Evolutionary conservation across 345 rosid species (phyloP), one percentile per base, ranked within the genome.

Genomic region (Salix koriyanagi): DNA sequence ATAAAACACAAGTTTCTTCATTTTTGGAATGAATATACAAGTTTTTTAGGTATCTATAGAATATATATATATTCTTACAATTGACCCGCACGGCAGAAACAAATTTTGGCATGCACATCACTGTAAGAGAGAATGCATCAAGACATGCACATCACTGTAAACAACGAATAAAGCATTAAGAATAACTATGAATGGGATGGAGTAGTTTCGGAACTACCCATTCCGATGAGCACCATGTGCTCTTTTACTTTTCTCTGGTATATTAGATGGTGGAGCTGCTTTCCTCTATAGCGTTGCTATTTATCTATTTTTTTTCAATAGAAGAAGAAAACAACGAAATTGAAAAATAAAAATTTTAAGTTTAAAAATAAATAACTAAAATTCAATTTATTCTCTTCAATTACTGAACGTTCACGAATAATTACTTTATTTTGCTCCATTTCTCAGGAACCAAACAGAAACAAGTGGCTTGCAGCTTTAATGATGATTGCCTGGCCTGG

Each of bases 241-340:
- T 92, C 89, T 82, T 80, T 87, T 68, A 87, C 87, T 75, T 91
- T 94, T 79, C 97, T 89, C 91, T 89, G 84, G 88, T 96, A 96
- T 10, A 94, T 85, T 7, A 92, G 87, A 82, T 96, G 98, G 79
- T 96, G 90, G 7, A 96, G 89, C 72, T 96, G 97, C 84, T 96
- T 96, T 48, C 99, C 99, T 86, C 97, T 91, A 66, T 89, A 96
- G 3, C 90, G 84, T 93, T 91, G 87, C 97, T 96, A 80, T 6
- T 56, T 56, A 56, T 56, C 3, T 56, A 2, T 21, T n/a, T 56
- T 11, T 41, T 41, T 41, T 34, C 26, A 56, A n/a, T 56, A n/a
- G 62, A 56, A 56, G 14, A 56, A 56, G 28, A 37, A 7, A 54
- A 62, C 32, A 42, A 13, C 12, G 7, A 67, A 65, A 58, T 6